Base-by-base conservation (phyloP, 257 asterid species). In the Mitragyna speciosa region DNA sequence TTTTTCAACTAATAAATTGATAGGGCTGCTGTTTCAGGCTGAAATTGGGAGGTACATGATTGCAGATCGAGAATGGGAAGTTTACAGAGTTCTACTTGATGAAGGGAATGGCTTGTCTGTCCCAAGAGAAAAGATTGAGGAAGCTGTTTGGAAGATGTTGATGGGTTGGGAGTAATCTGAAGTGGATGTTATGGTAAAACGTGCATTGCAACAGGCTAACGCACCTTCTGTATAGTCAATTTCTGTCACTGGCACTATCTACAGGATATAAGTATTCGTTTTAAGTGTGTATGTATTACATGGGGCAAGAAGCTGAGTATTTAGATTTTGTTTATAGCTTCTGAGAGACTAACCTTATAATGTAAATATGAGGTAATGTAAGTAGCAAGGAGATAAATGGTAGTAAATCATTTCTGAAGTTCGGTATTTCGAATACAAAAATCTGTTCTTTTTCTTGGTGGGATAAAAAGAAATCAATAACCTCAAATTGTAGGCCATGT, bases 31-130 rank as follows among this genome's bases (percentile, higher is more conserved):
- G 49, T 76, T 74, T 66, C 94, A 95, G 98, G 98, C 99, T 66
- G 97, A 93, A 73, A 86, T 92, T 17, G 90, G 95, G 81, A 88
- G 96, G 84, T 80, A 91, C 68, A 69, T 72, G 88, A 86, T 95
- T 69, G 96, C 91, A 8, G 97, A 89, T 52, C 91, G 92, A 8
- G 94, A 93, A 84, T 95, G 98, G 96, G 99, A 95, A 88, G 91
- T 95, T 51, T 95, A 95, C 76, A 82, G 96, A 75, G 91, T 93
- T 72, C 80, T 95, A 83, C 89, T 93, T 0, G 98, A 91, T 19
- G 99, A 95, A 85, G 91, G 92, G 41, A 94, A 93, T 30, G 83
- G 92, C 19, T 82, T 82, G 30, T 78, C 91, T 43, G 85, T 86
- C 70, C 76, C 93, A 5, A 90, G 83, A 85, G 85, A 85, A 70